Evolutionary conservation across 176 grass and related monocot species (phyloP), one percentile per base, ranked within the genome.

Genomic region (Aegilops bicornis): DNA sequence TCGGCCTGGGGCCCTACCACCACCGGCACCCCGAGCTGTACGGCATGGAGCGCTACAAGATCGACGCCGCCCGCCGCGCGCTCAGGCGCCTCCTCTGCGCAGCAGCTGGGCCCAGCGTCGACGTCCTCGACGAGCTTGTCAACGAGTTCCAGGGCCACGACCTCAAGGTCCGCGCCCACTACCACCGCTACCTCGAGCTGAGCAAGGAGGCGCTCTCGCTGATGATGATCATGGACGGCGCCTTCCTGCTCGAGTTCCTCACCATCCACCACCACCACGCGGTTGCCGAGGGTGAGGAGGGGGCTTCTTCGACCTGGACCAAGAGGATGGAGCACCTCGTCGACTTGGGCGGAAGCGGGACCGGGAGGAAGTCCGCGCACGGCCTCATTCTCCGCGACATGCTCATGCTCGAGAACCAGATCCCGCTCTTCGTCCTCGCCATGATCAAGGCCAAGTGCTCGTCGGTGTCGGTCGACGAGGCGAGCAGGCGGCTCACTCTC

Each of bases 21-120:
- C 95, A 92, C 77, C 91, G 90, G 88, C 88, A 88, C n/a, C 81
- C 83, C 3, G 95, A 92, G 65, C 89, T 97, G 48, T 97, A 94
- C 76, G 92, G 94, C 60, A 94, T 94, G 95, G 90, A 97, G 88
- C 90, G 90, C 4, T 94, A 94, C 88, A 97, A 94, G 86, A 92
- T 94, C 68, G 92, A 90, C 5, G 64, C 95, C 2, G 92, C 90
- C 1, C 86, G 89, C 3, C 90, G 92, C 56, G 91, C 88, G 22
- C 90, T 94, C 87, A 45, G 4, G 43, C 43, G 43, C 43, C 43
- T 45, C 43, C 11, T 45, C 11, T 4, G 43, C 13, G 64, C 29
- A 45, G 35, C 70, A 6, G 56, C 25, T 19, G 83, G n/a, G 27
- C 4, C 73, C 25, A 91, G 87, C 43, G 0, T 0, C 43, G 3